Base-by-base conservation (phyloP, 306 rosid species). In the Cucurbita moschata region DNA sequence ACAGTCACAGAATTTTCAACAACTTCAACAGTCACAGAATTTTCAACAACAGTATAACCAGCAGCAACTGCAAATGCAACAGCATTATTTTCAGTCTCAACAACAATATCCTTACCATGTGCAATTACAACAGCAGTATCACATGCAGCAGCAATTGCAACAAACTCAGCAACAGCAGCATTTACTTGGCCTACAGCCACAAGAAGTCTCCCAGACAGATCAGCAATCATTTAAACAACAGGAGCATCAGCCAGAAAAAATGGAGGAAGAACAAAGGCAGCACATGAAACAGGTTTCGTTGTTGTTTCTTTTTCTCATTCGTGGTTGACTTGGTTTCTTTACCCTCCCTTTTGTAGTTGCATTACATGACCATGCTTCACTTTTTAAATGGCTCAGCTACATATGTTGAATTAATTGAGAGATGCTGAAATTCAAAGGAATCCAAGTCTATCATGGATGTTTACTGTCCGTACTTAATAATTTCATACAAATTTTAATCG, bases 111-210 rank as follows among this genome's bases (percentile, higher is more conserved):
- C 74, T 62, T 84, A 77, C 62, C 82, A 81, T 23, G 82, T 54
- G 72, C 83, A 85, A 10, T 87, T 74, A 75, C 85, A 81, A 67
- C 81, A 78, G 64, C 87, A 79, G 73, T 85, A 84, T 63, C 83
- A 79, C 42, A 72, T 42, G 76, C 89, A 79, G 54, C 81, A 70
- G 66, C 89, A 77, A 55, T 79, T 75, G 74, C 67, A 81, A 39
- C 81, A 66, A 39, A 40, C n/a, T 6, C 67, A 78, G 80, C 92
- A 67, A 46, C 88, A 86, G 76, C 84, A 49, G 14, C n/a, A 81
- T 74, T 71, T 76, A 72, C 76, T 62, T 73, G 59, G 76, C 70
- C 61, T 60, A 37, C 90, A 78, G 64, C 80, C 9, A 38, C 77
- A 77, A 60, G 56, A n/a, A 69, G 46, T 7, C 11, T 52, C 43